Evolutionary conservation across 768 basidiomycete genomes (phyloP).

Genomic region (Mycena sanguinolenta): DNA sequence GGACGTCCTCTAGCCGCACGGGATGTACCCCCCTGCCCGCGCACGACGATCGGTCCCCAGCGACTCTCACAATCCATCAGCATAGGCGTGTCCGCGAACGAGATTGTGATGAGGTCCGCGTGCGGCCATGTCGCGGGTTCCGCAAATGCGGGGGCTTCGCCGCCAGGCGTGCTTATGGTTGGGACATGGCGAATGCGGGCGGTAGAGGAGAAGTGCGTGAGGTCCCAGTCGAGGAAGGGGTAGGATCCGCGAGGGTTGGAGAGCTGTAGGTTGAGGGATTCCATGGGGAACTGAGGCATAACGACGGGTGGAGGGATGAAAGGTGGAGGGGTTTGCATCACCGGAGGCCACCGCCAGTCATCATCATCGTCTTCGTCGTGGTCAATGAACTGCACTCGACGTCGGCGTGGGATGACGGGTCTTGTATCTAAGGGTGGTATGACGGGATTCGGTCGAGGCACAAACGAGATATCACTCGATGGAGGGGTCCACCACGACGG

Average conservation of each 20-base stretch:
- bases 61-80: background rate
- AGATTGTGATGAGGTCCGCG: conserved; percentile 11
- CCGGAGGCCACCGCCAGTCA: background rate
- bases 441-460: background rate
- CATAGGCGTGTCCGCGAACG: conserved; percentile 12
- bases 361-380: no score
- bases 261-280: conserved; percentile 14
- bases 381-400: background rate
- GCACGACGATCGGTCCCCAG: conserved; percentile 26
- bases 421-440: no score
- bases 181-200: background rate
- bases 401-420: background rate
- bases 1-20: conserved; percentile 47
- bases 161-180: background rate
- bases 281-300: background rate
- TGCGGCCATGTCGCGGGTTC: conserved; percentile 13
- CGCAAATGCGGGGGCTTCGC: conserved; percentile 1
- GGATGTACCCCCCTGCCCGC: background rate
- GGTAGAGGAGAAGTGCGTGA: conserved; percentile 22
- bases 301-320: background rate
- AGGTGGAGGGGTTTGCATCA: background rate
- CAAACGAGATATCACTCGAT: no score
- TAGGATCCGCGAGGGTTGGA: conserved; percentile 3
- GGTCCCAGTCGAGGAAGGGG: conserved; percentile 25
- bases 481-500: background rate